phyloP scores from a whole-genome alignment of 164 flowering plant species.

The Annona cherimola region DNA sequence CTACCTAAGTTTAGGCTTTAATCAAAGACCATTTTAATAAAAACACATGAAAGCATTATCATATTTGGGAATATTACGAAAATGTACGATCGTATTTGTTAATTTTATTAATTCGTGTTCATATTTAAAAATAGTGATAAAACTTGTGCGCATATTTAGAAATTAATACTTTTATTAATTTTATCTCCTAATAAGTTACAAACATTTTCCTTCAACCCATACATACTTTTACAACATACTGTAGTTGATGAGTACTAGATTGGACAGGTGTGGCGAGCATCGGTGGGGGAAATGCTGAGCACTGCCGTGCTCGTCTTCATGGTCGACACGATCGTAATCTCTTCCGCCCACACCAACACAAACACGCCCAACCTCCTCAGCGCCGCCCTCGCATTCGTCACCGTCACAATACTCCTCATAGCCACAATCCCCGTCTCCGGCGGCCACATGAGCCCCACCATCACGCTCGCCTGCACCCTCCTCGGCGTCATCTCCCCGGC shows the following conservation, averaged over 20 bases:
- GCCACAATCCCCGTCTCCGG: constrained; percentile 52
- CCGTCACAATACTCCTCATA: constrained; percentile 38
- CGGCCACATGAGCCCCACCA: constrained; percentile 52
- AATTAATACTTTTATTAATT: too few species aligned
- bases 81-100: too few species aligned
- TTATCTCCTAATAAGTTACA: too few species aligned
- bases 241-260: too few species aligned
- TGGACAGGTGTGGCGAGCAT: constrained; percentile 52
- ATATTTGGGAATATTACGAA: too few species aligned
- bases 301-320: constrained; percentile 45
- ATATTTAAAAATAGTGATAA: too few species aligned
- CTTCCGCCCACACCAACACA: constrained; percentile 32
- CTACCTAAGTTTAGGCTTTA: too few species aligned
- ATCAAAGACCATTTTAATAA: too few species aligned
- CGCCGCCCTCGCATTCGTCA: constrained; percentile 26
- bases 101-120: too few species aligned
- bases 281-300: constrained; percentile 49
- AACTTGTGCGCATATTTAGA: too few species aligned
- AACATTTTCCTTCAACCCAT: neutral
- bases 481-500: constrained; percentile 46
- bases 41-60: too few species aligned
- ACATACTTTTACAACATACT: too few species aligned
- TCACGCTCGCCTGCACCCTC: constrained; percentile 41
- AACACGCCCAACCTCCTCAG: constrained; percentile 37
- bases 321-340: constrained; percentile 48